phyloP scores from a whole-genome alignment of 768 basidiomycete genomes.

The Hypsizygus marmoreus region DNA sequence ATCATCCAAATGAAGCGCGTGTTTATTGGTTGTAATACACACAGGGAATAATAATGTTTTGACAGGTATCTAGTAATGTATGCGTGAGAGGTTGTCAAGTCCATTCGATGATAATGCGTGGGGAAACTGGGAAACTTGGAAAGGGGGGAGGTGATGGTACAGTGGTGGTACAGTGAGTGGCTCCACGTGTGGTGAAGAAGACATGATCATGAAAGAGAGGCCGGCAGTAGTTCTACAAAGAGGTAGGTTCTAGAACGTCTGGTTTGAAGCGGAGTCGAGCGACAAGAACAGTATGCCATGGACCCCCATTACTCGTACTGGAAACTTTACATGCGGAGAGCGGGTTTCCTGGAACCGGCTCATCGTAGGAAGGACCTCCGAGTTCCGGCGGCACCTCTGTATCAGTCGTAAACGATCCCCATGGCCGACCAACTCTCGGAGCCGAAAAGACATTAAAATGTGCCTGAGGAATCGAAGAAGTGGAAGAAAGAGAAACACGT shows the following conservation, averaged over 20 bases:
- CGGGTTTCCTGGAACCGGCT: slow-evolving; percentile 33
- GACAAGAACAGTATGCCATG: slow-evolving; percentile 63
- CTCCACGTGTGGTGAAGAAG: no score
- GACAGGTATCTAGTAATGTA: no score
- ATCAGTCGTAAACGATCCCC: slow-evolving; percentile 75
- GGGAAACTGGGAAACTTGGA: no score
- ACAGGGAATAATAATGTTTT: no score
- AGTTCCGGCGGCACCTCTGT: slow-evolving; percentile 40
- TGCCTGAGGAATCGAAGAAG: slow-evolving; percentile 39
- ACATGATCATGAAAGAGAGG: no score
- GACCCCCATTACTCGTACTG: slow-evolving; percentile 30
- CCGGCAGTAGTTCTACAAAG: slow-evolving; percentile 20
- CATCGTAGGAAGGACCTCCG: slow-evolving; percentile 50
- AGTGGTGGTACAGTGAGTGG: no score
- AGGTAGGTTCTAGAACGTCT: slow-evolving; percentile 59
- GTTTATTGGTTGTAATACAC: no score
- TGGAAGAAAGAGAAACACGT: not conserved
- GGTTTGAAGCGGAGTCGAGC: slow-evolving; percentile 68
- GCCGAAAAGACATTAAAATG: slow-evolving; percentile 72
- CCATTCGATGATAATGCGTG: no score
- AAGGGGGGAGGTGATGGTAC: no score
- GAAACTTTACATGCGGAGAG: slow-evolving; percentile 59
- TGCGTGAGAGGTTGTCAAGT: no score
- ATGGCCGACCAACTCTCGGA: slow-evolving; percentile 55
- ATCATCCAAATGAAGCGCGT: no score